These are phyloP conservation scores for Physaria fendleri DNA, from an alignment of 345 rosid species.

Conservation along the genomic window DNA sequence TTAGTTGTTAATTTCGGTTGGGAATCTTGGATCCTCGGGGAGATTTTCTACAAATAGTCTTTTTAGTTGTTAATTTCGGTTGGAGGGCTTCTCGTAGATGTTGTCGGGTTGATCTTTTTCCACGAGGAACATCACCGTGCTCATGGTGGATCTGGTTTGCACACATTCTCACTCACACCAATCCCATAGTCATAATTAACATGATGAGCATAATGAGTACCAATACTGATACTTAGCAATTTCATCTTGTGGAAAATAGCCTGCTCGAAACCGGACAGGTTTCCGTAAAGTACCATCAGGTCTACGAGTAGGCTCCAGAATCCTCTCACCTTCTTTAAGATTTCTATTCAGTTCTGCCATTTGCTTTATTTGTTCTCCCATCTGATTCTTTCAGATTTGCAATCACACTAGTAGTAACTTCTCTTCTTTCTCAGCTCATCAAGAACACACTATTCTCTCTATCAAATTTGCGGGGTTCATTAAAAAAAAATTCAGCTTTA, in stretches of 20 bases:
- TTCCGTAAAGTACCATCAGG: conserved; percentile 91
- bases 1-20: no score
- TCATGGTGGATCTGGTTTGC: conserved; percentile 78
- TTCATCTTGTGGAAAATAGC: conserved; percentile 81
- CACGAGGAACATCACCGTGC: conserved; percentile 99
- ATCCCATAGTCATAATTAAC: conserved; percentile 34
- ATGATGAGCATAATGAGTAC: conserved; percentile 30
- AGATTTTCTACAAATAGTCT: conserved; percentile 85
- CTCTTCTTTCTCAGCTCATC: conserved; percentile 4
- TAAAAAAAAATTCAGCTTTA: no score
- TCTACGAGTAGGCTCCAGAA: conserved; percentile 74
- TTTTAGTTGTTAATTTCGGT: conserved; percentile 72
- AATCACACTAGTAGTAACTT: not conserved
- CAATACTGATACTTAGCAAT: conserved; percentile 76
- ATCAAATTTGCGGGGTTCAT: not conserved
- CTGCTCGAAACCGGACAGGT: conserved; percentile 83
- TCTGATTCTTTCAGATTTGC: conserved; percentile 3
- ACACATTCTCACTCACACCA: conserved; percentile 56
- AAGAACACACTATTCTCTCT: not conserved
- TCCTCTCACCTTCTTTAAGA: conserved; percentile 96
- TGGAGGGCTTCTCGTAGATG: conserved; percentile 87
- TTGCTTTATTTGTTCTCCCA: conserved; percentile 42
- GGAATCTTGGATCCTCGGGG: conserved; percentile 96
- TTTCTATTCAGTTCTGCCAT: conserved; percentile 76
- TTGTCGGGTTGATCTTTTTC: conserved; percentile 83